These are phyloP conservation scores for Ceratobasidium sp. DNA, from an alignment of 1,284 basidiomycete genomes.

Conservation along the genomic window DNA sequence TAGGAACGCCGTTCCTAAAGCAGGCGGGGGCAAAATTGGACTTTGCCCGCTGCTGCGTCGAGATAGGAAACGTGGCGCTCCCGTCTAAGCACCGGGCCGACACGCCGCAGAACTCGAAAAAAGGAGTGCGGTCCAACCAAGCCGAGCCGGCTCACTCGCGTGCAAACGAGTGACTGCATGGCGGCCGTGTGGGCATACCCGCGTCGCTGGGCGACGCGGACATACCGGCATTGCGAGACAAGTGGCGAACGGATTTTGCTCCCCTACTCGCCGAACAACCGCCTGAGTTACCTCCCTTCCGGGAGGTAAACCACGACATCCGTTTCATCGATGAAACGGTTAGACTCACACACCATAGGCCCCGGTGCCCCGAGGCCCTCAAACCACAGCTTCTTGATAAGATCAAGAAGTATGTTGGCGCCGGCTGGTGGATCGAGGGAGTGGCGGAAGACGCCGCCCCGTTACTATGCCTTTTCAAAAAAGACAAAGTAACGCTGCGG, in stretches of 20 bases:
- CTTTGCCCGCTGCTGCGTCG: neutral
- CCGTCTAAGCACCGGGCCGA: neutral
- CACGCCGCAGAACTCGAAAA: neutral
- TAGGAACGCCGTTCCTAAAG: conserved; percentile 57
- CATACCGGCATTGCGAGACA: neutral
- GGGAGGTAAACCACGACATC: conserved; percentile 43
- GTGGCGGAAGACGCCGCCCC: conserved; percentile 56
- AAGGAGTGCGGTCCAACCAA: neutral
- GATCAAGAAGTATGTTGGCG: conserved; percentile 28
- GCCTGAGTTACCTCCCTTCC: conserved; percentile 4
- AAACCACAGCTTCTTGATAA: conserved; percentile 52
- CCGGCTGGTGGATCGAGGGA: conserved; percentile 55
- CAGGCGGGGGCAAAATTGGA: conserved; percentile 23
- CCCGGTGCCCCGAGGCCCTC: conserved; percentile 28
- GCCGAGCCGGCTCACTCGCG: neutral
- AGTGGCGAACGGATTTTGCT: neutral
- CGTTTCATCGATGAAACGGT: conserved; percentile 32
- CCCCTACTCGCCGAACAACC: neutral
- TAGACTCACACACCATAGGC: neutral
- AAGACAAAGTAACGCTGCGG: conserved; percentile 48
- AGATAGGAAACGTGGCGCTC: neutral
- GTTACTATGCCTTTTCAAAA: conserved; percentile 43
- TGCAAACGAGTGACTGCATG: conserved; percentile 1
- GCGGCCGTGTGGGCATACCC: neutral
- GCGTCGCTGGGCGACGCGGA: neutral